Percentiles rank a stretch among this genome's conserved stretches.
phyloP scores from a whole-genome alignment of 2,329 filamentous ascomycete genomes.

The Onygena corvina region DNA sequence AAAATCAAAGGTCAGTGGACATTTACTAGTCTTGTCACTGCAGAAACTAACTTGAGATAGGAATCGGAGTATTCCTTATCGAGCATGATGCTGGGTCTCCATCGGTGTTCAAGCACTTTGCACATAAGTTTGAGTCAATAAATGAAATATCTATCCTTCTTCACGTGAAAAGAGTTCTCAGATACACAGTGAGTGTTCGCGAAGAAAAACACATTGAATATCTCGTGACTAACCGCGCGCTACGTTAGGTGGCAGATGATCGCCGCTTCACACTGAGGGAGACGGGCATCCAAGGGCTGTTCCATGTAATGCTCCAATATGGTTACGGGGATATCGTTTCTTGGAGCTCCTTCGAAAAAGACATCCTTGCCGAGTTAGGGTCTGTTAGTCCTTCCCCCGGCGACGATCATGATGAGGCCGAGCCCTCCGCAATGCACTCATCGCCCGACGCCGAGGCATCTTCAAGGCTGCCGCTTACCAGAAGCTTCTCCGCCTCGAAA shows the following conservation, averaged over 20 bases:
- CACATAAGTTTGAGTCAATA: slow-evolving; percentile 55
- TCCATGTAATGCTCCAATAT: slow-evolving; percentile 13
- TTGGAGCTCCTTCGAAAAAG: slow-evolving; percentile 13
- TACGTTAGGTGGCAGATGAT: slow-evolving; percentile 45
- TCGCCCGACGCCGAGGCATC: slow-evolving; percentile 12
- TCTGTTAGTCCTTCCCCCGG: not conserved
- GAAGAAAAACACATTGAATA: not conserved
- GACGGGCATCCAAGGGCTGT: slow-evolving; percentile 12
- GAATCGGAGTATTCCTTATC: slow-evolving; percentile 64
- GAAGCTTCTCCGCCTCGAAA: slow-evolving; percentile 5
- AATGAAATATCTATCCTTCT: slow-evolving; percentile 64
- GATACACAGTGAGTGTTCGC: slow-evolving; percentile 11
- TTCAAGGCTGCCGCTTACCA: slow-evolving; percentile 1
- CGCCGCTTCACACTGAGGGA: slow-evolving; percentile 38
- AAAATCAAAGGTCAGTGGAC: slow-evolving; percentile 13
- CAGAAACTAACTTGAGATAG: slow-evolving; percentile 33
- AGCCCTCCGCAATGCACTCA: slow-evolving; percentile 15
- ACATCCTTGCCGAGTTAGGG: slow-evolving; percentile 11
- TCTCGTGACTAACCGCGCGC: slow-evolving; percentile 28
- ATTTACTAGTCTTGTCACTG: slow-evolving; percentile 28
- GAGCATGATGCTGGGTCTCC: slow-evolving; percentile 57
- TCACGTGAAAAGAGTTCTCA: slow-evolving; percentile 40
- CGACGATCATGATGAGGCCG: slow-evolving; percentile 2
- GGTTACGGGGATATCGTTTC: slow-evolving; percentile 14
- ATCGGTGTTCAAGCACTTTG: slow-evolving; percentile 58